phyloP scores from a whole-genome alignment of 192 early-diverging fungal genomes.

The Podila verticillata region DNA sequence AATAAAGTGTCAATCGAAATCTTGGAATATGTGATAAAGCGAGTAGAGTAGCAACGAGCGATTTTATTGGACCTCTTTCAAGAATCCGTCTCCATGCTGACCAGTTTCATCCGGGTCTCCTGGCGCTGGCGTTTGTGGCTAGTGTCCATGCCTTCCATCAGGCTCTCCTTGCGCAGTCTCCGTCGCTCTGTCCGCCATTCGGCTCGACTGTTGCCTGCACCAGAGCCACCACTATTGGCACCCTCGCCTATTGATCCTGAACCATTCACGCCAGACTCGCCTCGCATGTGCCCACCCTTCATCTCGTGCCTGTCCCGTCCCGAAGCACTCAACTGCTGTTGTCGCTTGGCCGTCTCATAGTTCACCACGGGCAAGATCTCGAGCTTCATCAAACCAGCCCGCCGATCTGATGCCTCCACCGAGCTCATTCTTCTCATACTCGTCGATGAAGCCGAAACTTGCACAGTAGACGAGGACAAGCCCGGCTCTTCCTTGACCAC shows the following conservation, averaged over 20 bases:
- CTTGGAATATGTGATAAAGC: neutral
- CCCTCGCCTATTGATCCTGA: neutral
- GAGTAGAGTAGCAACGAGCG: too few relatives aligned
- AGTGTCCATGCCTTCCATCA: constrained; percentile 25
- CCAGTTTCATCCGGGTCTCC: constrained; percentile 29
- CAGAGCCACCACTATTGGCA: neutral
- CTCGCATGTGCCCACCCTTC: constrained; percentile 8
- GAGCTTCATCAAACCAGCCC: constrained; percentile 19
- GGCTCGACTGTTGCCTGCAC: neutral
- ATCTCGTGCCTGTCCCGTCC: constrained; percentile 4
- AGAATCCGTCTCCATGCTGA: constrained; percentile 42
- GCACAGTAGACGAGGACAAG: neutral
- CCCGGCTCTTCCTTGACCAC: constrained; percentile 30
- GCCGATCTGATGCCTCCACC: constrained; percentile 12
- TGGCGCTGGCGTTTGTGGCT: constrained; percentile 38
- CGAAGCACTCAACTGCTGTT: constrained; percentile 16
- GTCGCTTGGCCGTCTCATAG: constrained; percentile 33
- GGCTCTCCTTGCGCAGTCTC: constrained; percentile 20
- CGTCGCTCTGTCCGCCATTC: constrained; percentile 45
- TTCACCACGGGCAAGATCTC: constrained; percentile 46
- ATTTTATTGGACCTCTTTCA: neutral
- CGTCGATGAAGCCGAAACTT: neutral
- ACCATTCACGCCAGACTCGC: constrained; percentile 5
- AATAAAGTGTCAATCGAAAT: neutral
- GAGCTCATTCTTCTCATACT: constrained; percentile 9